Conservation (phyloP, 2,329 filamentous ascomycete genomes). For the Aureobasidium sp. region DNA sequence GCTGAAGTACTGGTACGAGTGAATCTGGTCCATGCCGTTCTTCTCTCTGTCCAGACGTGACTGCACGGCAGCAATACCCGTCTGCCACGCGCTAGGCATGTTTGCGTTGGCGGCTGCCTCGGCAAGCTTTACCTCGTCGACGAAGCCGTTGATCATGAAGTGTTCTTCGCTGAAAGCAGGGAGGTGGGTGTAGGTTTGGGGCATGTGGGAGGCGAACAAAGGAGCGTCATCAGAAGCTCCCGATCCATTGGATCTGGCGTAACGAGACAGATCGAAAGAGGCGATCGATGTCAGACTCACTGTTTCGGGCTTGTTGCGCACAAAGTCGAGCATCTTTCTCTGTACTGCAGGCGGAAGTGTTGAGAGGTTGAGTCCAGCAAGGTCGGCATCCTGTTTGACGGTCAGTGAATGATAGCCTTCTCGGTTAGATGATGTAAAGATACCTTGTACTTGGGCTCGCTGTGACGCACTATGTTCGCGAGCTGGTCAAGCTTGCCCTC, state of each 20-base stretch:
- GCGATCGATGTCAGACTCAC: not conserved
- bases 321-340: constrained; percentile 17
- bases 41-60: constrained; percentile 4
- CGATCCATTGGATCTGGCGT: not conserved
- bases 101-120: not conserved
- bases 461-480: constrained; percentile 16
- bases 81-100: constrained; percentile 3
- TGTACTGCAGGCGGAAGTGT: constrained; percentile 13
- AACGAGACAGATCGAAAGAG: not conserved
- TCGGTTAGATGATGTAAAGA: not conserved
- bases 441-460: constrained; percentile 15
- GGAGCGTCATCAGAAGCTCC: not conserved
- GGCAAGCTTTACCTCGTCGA: constrained; percentile 1
- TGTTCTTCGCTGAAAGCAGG: not conserved
- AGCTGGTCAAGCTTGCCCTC: constrained; percentile 14
- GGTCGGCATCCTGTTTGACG: not conserved
- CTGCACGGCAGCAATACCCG: constrained; percentile 2
- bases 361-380: not conserved
- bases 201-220: not conserved
- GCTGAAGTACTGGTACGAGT: not conserved
- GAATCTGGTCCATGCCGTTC: not conserved
- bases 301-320: constrained; percentile 6
- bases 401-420: not conserved
- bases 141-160: not conserved
- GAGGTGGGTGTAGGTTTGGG: constrained; percentile 5